These are phyloP conservation scores for Cladorrhinum samala DNA, from an alignment of 495 filamentous ascomycete species.

Conservation along the genomic window DNA sequence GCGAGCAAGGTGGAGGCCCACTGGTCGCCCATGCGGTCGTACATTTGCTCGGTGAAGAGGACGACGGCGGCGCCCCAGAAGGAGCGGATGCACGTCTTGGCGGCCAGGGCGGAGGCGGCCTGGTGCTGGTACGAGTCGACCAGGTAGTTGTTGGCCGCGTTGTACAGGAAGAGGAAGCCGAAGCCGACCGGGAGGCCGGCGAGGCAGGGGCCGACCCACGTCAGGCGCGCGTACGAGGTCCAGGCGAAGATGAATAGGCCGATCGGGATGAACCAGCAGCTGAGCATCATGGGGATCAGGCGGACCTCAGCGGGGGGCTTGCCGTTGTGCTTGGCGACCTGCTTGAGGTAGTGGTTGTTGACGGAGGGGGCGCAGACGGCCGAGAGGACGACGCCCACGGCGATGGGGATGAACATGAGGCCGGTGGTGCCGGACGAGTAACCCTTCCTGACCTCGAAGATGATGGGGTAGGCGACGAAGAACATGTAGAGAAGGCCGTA, in stretches of 20 bases:
- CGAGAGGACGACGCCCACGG: slow-evolving; percentile 57
- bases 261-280: slow-evolving; percentile 72
- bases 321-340: slow-evolving; percentile 53
- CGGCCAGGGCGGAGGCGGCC: slow-evolving; percentile 78
- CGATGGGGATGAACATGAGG: slow-evolving; percentile 74
- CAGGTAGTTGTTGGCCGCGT: slow-evolving; percentile 74
- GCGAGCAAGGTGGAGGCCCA: slow-evolving; percentile 69
- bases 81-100: slow-evolving; percentile 72
- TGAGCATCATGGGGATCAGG: slow-evolving; percentile 78
- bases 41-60: slow-evolving; percentile 80
- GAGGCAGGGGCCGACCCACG: slow-evolving; percentile 65
- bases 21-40: slow-evolving; percentile 60
- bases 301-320: slow-evolving; percentile 69
- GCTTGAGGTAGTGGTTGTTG: slow-evolving; percentile 68
- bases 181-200: slow-evolving; percentile 75
- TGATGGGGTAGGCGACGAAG: slow-evolving; percentile 72
- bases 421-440: slow-evolving; percentile 67
- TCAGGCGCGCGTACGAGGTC: slow-evolving; percentile 60
- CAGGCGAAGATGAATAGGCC: slow-evolving; percentile 82
- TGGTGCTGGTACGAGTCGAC: slow-evolving; percentile 82
- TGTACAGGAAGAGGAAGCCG: slow-evolving; percentile 83
- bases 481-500: slow-evolving; percentile 81
- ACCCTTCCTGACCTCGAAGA: slow-evolving; percentile 70
- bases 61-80: slow-evolving; percentile 74
- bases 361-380: slow-evolving; percentile 63